Conservation (phyloP, 345 rosid genomes). For the Corymbia maculata region DNA sequence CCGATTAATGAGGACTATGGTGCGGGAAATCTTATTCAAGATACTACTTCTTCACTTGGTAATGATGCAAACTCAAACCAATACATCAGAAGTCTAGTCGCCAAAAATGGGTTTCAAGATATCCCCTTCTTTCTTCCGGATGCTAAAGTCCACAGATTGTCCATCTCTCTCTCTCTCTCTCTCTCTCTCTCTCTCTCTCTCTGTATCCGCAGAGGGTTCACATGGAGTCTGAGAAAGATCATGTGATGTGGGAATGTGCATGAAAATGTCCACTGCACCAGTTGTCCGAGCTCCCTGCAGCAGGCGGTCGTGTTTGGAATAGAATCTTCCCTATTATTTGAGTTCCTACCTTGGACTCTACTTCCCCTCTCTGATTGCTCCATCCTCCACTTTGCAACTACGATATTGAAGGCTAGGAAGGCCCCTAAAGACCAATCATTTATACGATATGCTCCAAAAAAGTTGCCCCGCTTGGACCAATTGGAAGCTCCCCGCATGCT, state of each 20-base stretch:
- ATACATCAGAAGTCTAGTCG: neutral
- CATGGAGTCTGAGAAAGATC: neutral
- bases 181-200: neutral
- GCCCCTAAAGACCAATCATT: neutral
- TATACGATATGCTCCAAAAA: neutral
- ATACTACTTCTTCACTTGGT: neutral
- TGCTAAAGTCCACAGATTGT: neutral
- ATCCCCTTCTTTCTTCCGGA: neutral
- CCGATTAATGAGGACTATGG: neutral
- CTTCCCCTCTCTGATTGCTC: neutral
- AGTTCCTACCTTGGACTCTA: neutral
- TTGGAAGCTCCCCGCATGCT: neutral
- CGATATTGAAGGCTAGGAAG: neutral
- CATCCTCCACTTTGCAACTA: neutral
- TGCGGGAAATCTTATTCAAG: neutral
- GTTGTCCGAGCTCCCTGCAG: neutral
- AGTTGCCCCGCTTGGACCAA: neutral
- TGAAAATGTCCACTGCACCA: neutral
- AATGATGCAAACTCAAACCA: neutral
- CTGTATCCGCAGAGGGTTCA: neutral
- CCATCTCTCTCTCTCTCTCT: neutral
- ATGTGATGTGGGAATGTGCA: neutral
- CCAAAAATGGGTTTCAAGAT: neutral
- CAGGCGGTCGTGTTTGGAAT: neutral
- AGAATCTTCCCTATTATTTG: slow-evolving; percentile 2